Evolutionary conservation across 345 rosid genomes (phyloP), one percentile per base, ranked within the genome.

Genomic region (Capsella bursapastoris): DNA sequence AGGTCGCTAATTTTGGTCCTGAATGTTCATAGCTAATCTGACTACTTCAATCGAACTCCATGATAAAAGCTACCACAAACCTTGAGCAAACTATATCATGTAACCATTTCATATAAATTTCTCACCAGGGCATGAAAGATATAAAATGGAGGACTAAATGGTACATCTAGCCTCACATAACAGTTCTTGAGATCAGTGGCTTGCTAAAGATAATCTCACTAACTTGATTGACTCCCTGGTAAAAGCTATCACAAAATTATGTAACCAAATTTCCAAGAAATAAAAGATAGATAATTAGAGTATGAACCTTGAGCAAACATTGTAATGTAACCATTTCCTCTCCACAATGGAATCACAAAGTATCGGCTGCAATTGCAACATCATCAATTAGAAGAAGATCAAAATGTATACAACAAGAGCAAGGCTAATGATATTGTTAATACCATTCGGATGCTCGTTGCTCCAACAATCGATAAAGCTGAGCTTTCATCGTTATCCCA

Each of bases 391-490:
- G 34, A 61, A 75, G 18, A 29, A 68, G 18, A 66, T 58, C 29
- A 32, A 51, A 51, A 71, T 56, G 12, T 29, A 55, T 58, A 45
- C 77, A 51, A 45, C 77, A 51, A 35, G 72, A 71, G 37, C 57
- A 66, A 53, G 25, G 5, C 6, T 43, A 68, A 48, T 52, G 56
- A 43, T 28, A 11, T 44, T 6, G 71, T 71, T 8, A 63, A 68
- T 86, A 95, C 99, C 97, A 90, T 51, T 92, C 91, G 10, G 83
- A 72, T 53, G 93, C 89, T 88, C 97, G 85, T 82, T 90, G 96
- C 82, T 83, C 82, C 74, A 92, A 68, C 76, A 92, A 77, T 35
- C 75, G 85, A 82, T 90, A 92, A 41, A 90, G 91, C 58, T 92
- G 77, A 28, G 89, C 87, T 51, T 86, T 88, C 94, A 89, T 88